Evolutionary conservation across 1,284 basidiomycete species (phyloP), one percentile per base, ranked within the genome.

Genomic region (Xerocomus cyaneibrunnescens): DNA sequence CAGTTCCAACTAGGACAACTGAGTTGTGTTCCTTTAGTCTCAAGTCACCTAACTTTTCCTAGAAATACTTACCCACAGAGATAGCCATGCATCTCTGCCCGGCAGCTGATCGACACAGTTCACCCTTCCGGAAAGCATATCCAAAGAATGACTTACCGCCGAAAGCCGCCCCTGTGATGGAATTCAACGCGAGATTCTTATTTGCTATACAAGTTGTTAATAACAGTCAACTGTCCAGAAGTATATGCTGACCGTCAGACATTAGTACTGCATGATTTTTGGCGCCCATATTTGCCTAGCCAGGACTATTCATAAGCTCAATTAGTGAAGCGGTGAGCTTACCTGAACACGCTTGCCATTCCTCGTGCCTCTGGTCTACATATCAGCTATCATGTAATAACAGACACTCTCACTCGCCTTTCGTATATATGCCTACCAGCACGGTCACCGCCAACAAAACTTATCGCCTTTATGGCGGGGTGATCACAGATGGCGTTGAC

Each of bases 51-150:
- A 7, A 25, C n/a, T 27, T 28, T 27, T 60, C 5, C 61, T 64
- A 69, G 45, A 51, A 55, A 31, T 17, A 73, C 80, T 61, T 58
- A 87, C 89, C 87, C 42, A 94, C 93, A 13, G 93, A 95, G 38
- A 94, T 76, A 8, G 93, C 93, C 93, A 96, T 96, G 75, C 95
- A 98, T 49, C 96, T 83, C 70, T 99, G 96, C 21, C 96, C 96
- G 34, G 96, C 96, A 58, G 96, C 96, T 81, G 50, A 74, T 66
- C 70, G 65, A 76, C 75, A 56, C 16, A 72, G 72, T 48, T 74
- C 61, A 69, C 75, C 70, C 66, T 69, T 72, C 66, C 44, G 75
- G 71, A 48, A 65, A 45, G 12, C 9, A 48, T 13, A 31, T 28
- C 34, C 5, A 40, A 40, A 50, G 14, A 32, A 31, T 22, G n/a